Evolutionary conservation across 495 filamentous ascomycete genomes (phyloP), one percentile per base, ranked within the genome.

Genomic region (Tuber indicum): DNA sequence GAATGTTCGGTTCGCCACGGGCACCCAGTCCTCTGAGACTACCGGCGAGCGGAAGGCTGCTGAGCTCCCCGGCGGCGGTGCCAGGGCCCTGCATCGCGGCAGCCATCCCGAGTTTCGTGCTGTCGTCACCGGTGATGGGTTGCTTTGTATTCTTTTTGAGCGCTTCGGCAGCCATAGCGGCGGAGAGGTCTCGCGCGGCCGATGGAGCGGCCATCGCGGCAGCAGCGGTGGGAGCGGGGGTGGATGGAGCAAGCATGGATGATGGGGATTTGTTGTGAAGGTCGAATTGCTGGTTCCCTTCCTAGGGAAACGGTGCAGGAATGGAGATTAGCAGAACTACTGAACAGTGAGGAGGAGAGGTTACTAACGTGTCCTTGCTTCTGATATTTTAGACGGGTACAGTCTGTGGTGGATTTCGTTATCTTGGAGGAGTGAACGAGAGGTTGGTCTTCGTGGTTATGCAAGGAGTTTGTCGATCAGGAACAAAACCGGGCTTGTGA

Each of bases 261-360:
- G 74, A 76, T 17, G 78, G 78, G 3, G 77, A 80, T 62, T 76
- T 72, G 58, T 80, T 80, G 77, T 75, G 71, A 49, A 69, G 71
- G 39, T 80, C 78, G 21, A 80, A 75, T 72, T 80, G 78, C 70
- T 80, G 47, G 74, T 80, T 80, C 73, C 78, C 78, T 79, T 80
- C 78, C 75, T 80, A 77, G 9, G 78, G 78, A 45, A 80, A 21
- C 0, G 77, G 77, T 32, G 58, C 58, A 66, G 14, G 12, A 66
- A 12, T 12, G 26, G 58, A 32, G 10, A 66, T 66, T 66, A 32
- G n/a, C n/a, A 66, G 26, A 32, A 66, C 26, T 32, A 12, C 58
- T 17, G 58, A 32, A 3, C 58, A 14, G 58, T 66, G 58, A 32
- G 12, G 52, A 16, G 52, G 26, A 7, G 26, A 66, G 58, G 4